Evolutionary conservation across 192 early-diverging fungal species (phyloP).

Genomic region (Podila verticillata): DNA sequence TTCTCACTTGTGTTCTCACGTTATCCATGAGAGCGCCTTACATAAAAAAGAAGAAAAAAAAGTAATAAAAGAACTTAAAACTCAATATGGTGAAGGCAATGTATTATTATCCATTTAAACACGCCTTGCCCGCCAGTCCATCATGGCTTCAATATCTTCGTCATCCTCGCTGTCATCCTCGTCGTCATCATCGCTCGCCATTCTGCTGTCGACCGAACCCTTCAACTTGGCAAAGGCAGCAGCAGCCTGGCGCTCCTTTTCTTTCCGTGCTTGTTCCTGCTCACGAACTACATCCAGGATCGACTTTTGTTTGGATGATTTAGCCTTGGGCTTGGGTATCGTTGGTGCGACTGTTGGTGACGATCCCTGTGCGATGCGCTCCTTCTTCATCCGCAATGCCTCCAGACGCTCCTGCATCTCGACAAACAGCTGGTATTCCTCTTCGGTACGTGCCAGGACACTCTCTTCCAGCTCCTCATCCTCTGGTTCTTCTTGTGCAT

Average conservation of each 20-base stretch:
- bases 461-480: slow-evolving; percentile 41
- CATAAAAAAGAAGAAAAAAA: not conserved
- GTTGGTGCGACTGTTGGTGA: not conserved
- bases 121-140: slow-evolving; percentile 46
- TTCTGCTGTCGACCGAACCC: slow-evolving; percentile 10
- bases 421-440: slow-evolving; percentile 43
- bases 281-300: slow-evolving; percentile 47
- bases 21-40: not conserved
- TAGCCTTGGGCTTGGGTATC: not conserved
- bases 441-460: slow-evolving; percentile 34
- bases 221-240: slow-evolving; percentile 18
- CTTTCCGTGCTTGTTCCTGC: slow-evolving; percentile 33
- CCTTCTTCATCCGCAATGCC: slow-evolving; percentile 37
- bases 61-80: not conserved
- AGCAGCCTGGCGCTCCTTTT: slow-evolving; percentile 36
- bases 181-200: slow-evolving; percentile 24
- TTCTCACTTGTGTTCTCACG: not conserved
- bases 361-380: slow-evolving; percentile 5
- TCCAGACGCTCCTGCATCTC: slow-evolving; percentile 44
- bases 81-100: not conserved
- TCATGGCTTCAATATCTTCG: slow-evolving; percentile 51
- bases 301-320: slow-evolving; percentile 16
- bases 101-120: slow-evolving; percentile 4
- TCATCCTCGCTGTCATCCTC: slow-evolving; percentile 10
- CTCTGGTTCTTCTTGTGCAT: slow-evolving; percentile 33